Evolutionary conservation across 352 stramenopile species (phyloP), one percentile per base, ranked within the genome.

Genomic region (Phytophthora chlamydospora): DNA sequence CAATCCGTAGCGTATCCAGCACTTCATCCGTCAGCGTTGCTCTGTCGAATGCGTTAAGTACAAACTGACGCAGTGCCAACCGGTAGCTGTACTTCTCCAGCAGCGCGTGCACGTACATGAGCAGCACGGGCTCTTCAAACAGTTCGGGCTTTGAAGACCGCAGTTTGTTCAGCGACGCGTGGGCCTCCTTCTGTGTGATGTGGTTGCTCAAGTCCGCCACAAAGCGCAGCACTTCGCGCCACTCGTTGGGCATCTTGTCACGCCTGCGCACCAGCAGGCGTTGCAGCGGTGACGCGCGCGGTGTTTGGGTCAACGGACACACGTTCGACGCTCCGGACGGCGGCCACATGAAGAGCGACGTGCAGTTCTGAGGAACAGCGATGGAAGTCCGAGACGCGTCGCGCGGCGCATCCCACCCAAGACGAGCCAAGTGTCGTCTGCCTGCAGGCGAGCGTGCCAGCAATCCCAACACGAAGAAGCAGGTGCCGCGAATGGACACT

Each of bases 121-220:
- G 62, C 29, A 95, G 73, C 74, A 90, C 80, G 10, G 86, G 85
- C 31, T 95, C 84, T 62, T 96, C 85, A 56, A 96, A 96, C 24
- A 96, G 64, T 34, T 75, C 69, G 1, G 83, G 50, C 45, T 93
- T 89, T n/a, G 80, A 68, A 7, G 71, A 72, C 9, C 84, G 84
- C 33, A 96, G 52, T 58, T 92, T 93, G 78, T 93, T 93, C 11
- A 96, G 74, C 41, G 84, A 90, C 17, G 83, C 78, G 60, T 94
- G 85, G 2, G 88, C 88, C 57, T 96, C 88, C 63, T 96, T 96
- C 59, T 96, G 88, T 3, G 85, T 94, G 54, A 96, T 96, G 58
- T 95, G 87, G 68, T 94, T 95, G 58, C 88, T 96, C 58, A 96
- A 35, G 38, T 96, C 86, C 1, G 84, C 88, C 31, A 96, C 77